Conservation (phyloP, 148 eudicot genomes). For the Dysphania ambrosioides region DNA sequence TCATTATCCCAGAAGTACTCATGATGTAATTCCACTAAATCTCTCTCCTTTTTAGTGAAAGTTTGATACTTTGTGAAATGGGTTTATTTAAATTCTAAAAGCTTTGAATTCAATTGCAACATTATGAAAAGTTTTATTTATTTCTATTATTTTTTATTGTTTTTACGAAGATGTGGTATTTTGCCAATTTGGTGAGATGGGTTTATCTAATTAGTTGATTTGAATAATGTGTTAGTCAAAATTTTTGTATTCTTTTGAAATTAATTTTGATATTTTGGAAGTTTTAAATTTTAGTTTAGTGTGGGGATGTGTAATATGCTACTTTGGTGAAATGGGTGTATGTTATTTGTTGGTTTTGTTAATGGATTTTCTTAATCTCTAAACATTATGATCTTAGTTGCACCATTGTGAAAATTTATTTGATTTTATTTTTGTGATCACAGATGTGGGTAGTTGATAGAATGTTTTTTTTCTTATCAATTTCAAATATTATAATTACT, state of each 20-base stretch:
- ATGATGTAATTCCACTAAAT: slow-evolving; percentile 46
- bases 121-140: no score
- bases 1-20: slow-evolving; percentile 99
- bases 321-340: neutral
- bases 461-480: neutral
- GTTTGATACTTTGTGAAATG: neutral
- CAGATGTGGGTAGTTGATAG: neutral
- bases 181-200: no score
- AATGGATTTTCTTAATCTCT: neutral
- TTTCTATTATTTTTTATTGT: no score
- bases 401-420: neutral
- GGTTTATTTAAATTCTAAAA: neutral
- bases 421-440: neutral
- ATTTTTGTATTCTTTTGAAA: no score
- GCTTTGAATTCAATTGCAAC: neutral
- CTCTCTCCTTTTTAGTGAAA: neutral
- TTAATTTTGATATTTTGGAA: no score
- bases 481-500: neutral
- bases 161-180: no score
- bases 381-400: neutral
- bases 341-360: no score
- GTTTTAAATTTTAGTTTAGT: neutral
- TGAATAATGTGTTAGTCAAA: no score
- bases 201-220: no score
- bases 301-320: neutral